Conservation (phyloP, 768 basidiomycete species). For the Trametes cubensis region DNA sequence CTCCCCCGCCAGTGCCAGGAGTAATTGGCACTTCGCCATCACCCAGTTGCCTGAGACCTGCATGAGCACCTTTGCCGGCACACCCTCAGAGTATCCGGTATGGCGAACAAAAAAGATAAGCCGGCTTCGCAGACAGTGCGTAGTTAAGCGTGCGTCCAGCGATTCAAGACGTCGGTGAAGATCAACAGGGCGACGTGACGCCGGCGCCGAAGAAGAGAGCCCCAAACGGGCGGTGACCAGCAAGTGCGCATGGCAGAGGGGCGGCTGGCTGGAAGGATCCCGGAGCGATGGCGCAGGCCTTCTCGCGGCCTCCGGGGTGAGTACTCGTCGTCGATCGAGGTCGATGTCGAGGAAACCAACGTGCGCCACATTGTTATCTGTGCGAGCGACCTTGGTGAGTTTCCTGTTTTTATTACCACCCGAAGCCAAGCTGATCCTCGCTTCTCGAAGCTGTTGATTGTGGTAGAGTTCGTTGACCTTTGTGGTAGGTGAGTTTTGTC, state of each 20-base stretch:
- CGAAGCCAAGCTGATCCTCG: too few species aligned
- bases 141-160: constrained; percentile 9
- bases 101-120: not conserved
- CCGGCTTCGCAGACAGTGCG: constrained; percentile 5
- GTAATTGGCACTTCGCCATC: not conserved
- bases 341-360: constrained; percentile 10
- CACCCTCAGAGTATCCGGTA: not conserved
- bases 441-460: too few species aligned
- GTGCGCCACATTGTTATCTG: constrained; percentile 3
- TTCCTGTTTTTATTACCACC: too few species aligned
- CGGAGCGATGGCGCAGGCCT: constrained; percentile 23
- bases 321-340: constrained; percentile 12
- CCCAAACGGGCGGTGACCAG: constrained; percentile 8
- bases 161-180: constrained; percentile 7
- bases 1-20: constrained; percentile 1
- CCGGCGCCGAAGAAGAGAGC: constrained; percentile 8
- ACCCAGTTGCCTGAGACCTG: constrained; percentile 3
- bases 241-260: constrained; percentile 20
- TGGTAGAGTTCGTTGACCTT: too few species aligned
- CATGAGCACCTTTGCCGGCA: not conserved
- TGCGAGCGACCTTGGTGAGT: too few species aligned
- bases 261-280: constrained; percentile 16
- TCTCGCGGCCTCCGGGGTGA: constrained; percentile 25
- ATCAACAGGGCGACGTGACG: constrained; percentile 14
- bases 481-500: too few species aligned